Base-by-base conservation (phyloP, 768 basidiomycete species). In the Boletus reticuloceps region DNA sequence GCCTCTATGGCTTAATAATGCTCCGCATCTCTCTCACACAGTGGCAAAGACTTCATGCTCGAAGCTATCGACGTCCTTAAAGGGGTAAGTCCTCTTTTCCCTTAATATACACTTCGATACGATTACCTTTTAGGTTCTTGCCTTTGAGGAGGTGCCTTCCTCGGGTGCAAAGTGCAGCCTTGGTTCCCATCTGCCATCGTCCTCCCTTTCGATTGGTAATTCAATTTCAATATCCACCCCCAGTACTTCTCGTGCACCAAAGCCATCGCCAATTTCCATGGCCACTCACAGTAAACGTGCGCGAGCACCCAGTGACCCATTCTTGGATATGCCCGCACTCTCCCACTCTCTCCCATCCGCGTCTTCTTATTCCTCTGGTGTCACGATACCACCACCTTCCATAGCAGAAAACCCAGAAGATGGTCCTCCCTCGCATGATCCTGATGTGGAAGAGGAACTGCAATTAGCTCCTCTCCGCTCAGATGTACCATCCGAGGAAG, bases 41-140 rank as follows among this genome's bases (percentile, higher is more conserved):
- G 93, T 66, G 94, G 94, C 55, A 90, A 91, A 72, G 90, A 94
- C 62, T 96, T 96, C 70, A 94, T 94, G 92, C 77, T 90, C 48
- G 93, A 95, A 73, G 91, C 91, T 11, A 85, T 95, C 53, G 85
- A 91, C 62, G 75, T 94, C 45, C 83, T 95, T 60, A 96, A 96
- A 82, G 94, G 94, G 64, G 92, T 89, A 62, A 63, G 87, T 77
- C 44, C 19, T 13, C 37, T 62, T 57, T 64, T 47, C 27, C 54
- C 44, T 53, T 51, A 34, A 39, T 44, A 14, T 61, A 25, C 49
- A 32, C 46, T 41, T 47, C 60, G 22, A 56, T 58, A 20, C 45
- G 20, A 55, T 17, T 29, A 14, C 46, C 38, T 36, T 54, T 50
- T 58, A 82, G 81, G 81, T 83, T 22, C 74, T 85, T 34, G 92